A percentile compares a stretch with the other conserved stretches of the same genome.
These are phyloP conservation scores for Ustilago curta DNA, from an alignment of 1,284 basidiomycete genomes.

Conservation along the genomic window DNA sequence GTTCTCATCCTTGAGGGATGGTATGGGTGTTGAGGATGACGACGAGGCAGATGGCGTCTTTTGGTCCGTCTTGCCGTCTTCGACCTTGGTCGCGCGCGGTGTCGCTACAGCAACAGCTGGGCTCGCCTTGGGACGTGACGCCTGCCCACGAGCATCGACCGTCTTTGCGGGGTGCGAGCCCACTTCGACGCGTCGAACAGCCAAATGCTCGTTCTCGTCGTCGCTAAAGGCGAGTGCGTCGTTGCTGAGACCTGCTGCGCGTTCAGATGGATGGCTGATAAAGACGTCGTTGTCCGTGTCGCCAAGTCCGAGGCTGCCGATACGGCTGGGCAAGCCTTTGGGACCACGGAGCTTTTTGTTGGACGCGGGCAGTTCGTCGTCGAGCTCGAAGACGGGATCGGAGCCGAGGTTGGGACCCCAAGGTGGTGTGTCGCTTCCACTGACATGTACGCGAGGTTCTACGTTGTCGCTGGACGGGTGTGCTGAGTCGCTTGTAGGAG, in stretches of 20 bases:
- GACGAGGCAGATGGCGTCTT: constrained; percentile 31
- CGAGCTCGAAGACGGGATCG: constrained; percentile 47
- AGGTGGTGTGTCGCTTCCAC: constrained; percentile 63
- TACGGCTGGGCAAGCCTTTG: constrained; percentile 41
- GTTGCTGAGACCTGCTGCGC: constrained; percentile 51
- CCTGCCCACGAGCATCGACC: constrained; percentile 37
- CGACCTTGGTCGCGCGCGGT: constrained; percentile 17
- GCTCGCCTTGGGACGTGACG: constrained; percentile 24
- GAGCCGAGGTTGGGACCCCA: constrained; percentile 55
- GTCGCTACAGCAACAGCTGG: constrained; percentile 21
- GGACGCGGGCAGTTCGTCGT: constrained; percentile 34
- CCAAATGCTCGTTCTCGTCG: constrained; percentile 48
- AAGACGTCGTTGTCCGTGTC: constrained; percentile 38
- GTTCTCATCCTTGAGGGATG: constrained; percentile 15
- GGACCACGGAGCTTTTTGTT: constrained; percentile 53
- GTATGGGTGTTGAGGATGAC: constrained; percentile 13
- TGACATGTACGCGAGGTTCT: constrained; percentile 53
- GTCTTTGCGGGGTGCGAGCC: constrained; percentile 34
- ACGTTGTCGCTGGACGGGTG: constrained; percentile 46
- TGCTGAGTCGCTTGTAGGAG: constrained; percentile 46
- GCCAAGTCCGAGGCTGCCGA: constrained; percentile 48
- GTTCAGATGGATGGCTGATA: constrained; percentile 39
- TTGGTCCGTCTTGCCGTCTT: constrained; percentile 21
- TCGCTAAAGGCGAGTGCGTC: constrained; percentile 51
- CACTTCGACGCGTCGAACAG: constrained; percentile 51